Evolutionary conservation across 2,329 filamentous ascomycete genomes (phyloP).

Genomic region (Leptographium wingfieldii): DNA sequence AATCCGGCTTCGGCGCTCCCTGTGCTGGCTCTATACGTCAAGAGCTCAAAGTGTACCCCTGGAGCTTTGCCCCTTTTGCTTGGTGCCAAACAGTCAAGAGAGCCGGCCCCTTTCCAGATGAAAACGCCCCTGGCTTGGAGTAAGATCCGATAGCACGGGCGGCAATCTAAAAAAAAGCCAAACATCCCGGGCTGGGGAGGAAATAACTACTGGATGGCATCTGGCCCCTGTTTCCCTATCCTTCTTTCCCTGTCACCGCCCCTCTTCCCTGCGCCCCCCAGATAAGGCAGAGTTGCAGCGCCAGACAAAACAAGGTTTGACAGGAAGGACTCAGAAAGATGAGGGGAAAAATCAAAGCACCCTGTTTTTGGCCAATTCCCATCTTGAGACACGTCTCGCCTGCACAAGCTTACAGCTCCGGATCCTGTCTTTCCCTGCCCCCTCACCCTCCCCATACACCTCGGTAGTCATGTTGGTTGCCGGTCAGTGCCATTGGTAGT

Average conservation of each 20-base stretch:
- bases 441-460: neutral
- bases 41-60: neutral
- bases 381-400: slow-evolving; percentile 11
- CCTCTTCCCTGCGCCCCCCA: neutral
- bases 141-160: neutral
- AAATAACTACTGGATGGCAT: neutral
- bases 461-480: neutral
- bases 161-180: neutral
- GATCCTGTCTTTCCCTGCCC: slow-evolving; percentile 5
- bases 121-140: neutral
- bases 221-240: neutral
- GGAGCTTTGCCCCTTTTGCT: neutral
- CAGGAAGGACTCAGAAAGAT: neutral
- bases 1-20: neutral
- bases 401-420: neutral
- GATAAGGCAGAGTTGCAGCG: neutral
- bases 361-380: neutral
- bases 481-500: neutral
- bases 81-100: neutral
- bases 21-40: neutral
- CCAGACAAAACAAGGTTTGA: neutral
- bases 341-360: neutral
- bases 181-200: neutral
- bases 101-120: neutral
- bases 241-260: neutral